Evolutionary conservation across 495 filamentous ascomycete species (phyloP).

Genomic region (Penicillium manginii): DNA sequence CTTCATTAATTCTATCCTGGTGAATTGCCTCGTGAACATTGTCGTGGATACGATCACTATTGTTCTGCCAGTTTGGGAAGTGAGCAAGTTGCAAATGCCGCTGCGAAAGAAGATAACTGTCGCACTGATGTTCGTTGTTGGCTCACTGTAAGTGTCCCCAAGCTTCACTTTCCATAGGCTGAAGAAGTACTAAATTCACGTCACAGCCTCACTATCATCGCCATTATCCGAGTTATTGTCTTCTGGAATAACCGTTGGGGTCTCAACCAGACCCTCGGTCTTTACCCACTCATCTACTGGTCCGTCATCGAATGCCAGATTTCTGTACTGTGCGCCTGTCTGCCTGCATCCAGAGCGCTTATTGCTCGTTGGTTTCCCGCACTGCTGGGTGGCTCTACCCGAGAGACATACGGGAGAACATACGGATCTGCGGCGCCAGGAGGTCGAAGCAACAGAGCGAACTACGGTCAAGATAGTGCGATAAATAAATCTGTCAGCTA

Average conservation of each 20-base stretch:
- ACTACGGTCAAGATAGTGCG: conserved; percentile 1
- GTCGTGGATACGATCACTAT: conserved; percentile 34
- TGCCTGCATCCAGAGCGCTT: conserved; percentile 28
- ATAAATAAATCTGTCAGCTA: conserved; percentile 30
- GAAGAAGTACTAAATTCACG: background rate
- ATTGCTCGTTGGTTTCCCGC: conserved; percentile 14
- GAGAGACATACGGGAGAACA: conserved; percentile 15
- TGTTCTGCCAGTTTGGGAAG: conserved; percentile 35
- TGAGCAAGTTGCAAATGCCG: conserved; percentile 34
- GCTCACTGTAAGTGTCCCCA: conserved; percentile 28
- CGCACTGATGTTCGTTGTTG: conserved; percentile 37
- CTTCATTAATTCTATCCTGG: conserved; percentile 31
- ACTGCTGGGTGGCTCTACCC: conserved; percentile 9
- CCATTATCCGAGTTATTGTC: conserved; percentile 34
- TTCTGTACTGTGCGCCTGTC: conserved; percentile 35
- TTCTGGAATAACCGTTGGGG: conserved; percentile 34
- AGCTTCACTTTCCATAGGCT: background rate
- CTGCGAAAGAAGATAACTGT: conserved; percentile 36
- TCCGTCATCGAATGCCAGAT: conserved; percentile 38
- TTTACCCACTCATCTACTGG: conserved; percentile 36
- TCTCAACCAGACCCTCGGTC: conserved; percentile 29
- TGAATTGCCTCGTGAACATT: conserved; percentile 37
- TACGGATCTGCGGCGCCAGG: conserved; percentile 7
- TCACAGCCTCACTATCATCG: conserved; percentile 29
- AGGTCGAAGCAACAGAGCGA: background rate